phyloP scores from a whole-genome alignment of 495 filamentous ascomycete genomes.

The Emericellopsis terricola region DNA sequence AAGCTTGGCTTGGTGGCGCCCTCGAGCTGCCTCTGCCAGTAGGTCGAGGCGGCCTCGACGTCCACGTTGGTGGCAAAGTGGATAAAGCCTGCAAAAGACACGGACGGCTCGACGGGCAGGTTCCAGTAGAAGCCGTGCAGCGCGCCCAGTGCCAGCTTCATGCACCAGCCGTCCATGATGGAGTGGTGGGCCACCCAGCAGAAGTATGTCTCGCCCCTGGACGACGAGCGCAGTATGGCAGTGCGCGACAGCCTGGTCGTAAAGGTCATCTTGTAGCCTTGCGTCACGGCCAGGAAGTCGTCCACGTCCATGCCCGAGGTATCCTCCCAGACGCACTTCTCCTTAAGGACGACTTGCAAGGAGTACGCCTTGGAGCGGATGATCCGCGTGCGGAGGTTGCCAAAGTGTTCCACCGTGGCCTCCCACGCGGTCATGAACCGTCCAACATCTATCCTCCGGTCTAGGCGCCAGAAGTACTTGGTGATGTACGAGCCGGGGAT shows the following conservation, averaged over 20 bases:
- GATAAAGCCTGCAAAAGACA: neutral
- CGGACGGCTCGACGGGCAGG: neutral
- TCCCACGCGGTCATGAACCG: conserved; percentile 2
- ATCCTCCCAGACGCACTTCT: neutral
- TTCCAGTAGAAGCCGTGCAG: neutral
- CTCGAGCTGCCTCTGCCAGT: conserved; percentile 6
- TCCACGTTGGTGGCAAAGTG: neutral
- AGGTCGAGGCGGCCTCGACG: conserved; percentile 1
- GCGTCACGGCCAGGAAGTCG: neutral
- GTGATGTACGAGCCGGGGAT: neutral
- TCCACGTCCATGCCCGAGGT: neutral
- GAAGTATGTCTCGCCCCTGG: neutral
- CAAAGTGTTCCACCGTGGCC: neutral
- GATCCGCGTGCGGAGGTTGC: conserved; percentile 1
- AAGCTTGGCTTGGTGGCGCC: conserved; percentile 10
- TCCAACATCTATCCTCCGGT: neutral
- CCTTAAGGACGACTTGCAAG: neutral
- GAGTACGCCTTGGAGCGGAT: neutral
- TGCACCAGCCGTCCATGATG: conserved; percentile 3
- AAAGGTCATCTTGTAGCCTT: neutral
- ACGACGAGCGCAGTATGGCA: conserved; percentile 1
- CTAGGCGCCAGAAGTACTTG: neutral
- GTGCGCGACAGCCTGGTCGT: neutral
- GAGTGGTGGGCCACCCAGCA: conserved; percentile 3
- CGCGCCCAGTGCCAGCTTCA: neutral